Percentiles rank a stretch among this genome's conserved stretches.
These are phyloP conservation scores for Butyriboletus appendiculatus DNA, from an alignment of 1,284 basidiomycete genomes.

Conservation along the genomic window DNA sequence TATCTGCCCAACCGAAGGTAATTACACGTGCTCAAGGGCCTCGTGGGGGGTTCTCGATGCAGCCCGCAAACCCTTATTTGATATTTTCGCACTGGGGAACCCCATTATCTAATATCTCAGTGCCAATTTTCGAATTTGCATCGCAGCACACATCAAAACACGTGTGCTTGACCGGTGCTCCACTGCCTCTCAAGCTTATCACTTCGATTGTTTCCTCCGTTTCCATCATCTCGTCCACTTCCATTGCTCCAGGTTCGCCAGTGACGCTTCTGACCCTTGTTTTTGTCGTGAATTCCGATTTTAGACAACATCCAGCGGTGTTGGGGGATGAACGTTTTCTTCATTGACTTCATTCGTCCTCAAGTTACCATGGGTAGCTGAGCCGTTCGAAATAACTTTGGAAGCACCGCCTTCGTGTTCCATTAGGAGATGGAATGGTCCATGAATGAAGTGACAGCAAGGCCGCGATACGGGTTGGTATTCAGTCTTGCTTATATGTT, in stretches of 20 bases:
- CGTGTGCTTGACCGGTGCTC: background rate
- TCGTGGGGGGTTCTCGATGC: background rate
- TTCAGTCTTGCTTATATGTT: background rate
- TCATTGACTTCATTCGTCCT: background rate
- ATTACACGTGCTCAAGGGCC: background rate
- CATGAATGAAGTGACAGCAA: background rate
- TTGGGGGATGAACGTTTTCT: background rate
- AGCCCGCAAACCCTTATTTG: background rate
- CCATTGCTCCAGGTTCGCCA: constrained; percentile 4
- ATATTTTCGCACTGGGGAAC: background rate
- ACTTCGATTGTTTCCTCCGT: background rate
- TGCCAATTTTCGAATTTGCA: background rate
- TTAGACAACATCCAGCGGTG: background rate
- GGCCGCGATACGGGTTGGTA: background rate
- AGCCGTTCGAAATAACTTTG: background rate
- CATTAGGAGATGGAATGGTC: background rate
- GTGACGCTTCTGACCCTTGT: background rate
- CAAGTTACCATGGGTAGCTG: background rate
- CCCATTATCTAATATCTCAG: background rate
- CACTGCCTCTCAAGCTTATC: background rate
- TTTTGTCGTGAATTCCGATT: background rate
- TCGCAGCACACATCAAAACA: background rate
- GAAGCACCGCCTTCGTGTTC: constrained; percentile 3
- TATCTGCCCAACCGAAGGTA: background rate
- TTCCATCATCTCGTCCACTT: constrained; percentile 1